A percentile compares a stretch with the other conserved stretches of the same genome.
phyloP scores from a whole-genome alignment of 202 grass and related monocot species.

The Digitaria exilis region DNA sequence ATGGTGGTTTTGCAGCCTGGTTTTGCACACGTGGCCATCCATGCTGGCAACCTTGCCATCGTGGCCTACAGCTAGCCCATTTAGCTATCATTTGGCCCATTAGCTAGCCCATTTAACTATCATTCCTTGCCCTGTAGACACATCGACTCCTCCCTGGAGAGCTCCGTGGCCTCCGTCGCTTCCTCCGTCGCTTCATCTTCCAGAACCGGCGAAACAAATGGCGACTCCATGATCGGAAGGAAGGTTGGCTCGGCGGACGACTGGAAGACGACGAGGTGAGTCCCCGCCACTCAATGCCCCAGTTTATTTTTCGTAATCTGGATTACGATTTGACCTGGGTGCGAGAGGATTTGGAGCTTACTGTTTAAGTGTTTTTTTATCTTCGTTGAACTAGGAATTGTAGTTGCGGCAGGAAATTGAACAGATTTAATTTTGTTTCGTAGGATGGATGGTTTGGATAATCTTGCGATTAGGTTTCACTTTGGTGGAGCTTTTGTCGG shows the following conservation, averaged over 20 bases:
- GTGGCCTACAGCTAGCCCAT: too few species aligned
- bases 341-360: neutral
- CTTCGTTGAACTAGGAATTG: too few species aligned
- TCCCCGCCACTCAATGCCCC: neutral
- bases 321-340: neutral
- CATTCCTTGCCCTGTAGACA: too few species aligned
- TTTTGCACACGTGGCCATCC: neutral
- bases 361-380: too few species aligned
- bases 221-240: neutral
- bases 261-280: neutral
- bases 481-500: neutral
- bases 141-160: accelerated
- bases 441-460: neutral
- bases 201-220: too few species aligned
- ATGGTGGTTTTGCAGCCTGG: neutral
- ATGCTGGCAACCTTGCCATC: accelerated
- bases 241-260: neutral
- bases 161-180: too few species aligned
- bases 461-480: neutral
- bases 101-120: neutral
- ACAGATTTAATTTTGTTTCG: neutral
- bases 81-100: too few species aligned
- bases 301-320: neutral
- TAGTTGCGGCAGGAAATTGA: too few species aligned
- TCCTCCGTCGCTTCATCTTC: neutral